phyloP scores from a whole-genome alignment of 2,329 filamentous ascomycete genomes.

The Magnaporthiopsis rhizophila region DNA sequence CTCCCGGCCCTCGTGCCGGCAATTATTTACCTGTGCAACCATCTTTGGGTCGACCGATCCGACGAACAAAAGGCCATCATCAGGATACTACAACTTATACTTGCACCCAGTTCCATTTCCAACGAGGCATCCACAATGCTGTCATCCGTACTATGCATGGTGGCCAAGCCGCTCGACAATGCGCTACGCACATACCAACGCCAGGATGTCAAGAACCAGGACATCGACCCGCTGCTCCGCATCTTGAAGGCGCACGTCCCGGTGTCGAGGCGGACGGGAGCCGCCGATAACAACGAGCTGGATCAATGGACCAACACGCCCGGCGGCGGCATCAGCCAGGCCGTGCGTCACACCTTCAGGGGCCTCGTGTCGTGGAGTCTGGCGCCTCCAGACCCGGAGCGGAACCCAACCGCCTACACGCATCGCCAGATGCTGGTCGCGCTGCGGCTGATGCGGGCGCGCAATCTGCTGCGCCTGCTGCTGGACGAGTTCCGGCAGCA shows the following conservation, averaged over 20 bases:
- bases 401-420: slow-evolving; percentile 58
- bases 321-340: slow-evolving; percentile 46
- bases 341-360: slow-evolving; percentile 54
- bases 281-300: slow-evolving; percentile 57
- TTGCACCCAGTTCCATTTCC: slow-evolving; percentile 63
- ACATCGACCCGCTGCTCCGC: slow-evolving; percentile 62
- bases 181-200: slow-evolving; percentile 59
- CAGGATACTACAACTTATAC: slow-evolving; percentile 62
- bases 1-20: slow-evolving; percentile 71
- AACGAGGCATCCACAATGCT: slow-evolving; percentile 66
- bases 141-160: slow-evolving; percentile 60
- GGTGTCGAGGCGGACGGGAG: slow-evolving; percentile 52
- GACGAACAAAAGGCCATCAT: slow-evolving; percentile 61
- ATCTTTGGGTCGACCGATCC: slow-evolving; percentile 57
- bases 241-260: slow-evolving; percentile 53
- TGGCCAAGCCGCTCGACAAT: slow-evolving; percentile 61
- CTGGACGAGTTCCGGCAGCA: slow-evolving; percentile 60
- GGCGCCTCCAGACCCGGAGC: slow-evolving; percentile 40
- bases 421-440: slow-evolving; percentile 61
- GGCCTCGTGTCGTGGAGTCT: slow-evolving; percentile 60
- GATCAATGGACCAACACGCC: slow-evolving; percentile 56
- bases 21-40: slow-evolving; percentile 61
- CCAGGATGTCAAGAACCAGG: slow-evolving; percentile 57
- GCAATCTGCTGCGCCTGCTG: slow-evolving; percentile 51
- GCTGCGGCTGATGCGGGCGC: slow-evolving; percentile 53